These are phyloP conservation scores for Cicer chorassanicum DNA, from an alignment of 306 rosid species.

Conservation along the genomic window DNA sequence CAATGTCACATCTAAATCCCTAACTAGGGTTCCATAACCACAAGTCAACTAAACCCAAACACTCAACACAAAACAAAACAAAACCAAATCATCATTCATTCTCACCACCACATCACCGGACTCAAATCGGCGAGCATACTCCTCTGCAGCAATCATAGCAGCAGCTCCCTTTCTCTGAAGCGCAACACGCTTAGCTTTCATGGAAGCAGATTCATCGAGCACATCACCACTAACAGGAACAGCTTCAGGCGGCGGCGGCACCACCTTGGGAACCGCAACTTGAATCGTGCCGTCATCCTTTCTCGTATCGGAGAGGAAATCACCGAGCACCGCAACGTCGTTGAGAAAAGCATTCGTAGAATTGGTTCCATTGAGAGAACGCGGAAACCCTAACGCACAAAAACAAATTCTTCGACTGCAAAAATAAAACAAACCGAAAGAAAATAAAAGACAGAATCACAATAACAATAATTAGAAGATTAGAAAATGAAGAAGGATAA, in stretches of 20 bases:
- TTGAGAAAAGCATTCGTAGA: conserved; percentile 50
- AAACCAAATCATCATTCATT: conserved; percentile 51
- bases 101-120: conserved; percentile 65
- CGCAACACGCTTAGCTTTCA: conserved; percentile 80
- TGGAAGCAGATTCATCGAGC: conserved; percentile 69
- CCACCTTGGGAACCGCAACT: conserved; percentile 79
- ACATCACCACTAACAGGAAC: conserved; percentile 45
- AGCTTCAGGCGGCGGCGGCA: conserved; percentile 65
- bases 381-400: conserved; percentile 56
- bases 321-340: conserved; percentile 57
- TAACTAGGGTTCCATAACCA: neutral
- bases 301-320: conserved; percentile 57
- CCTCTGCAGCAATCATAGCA: conserved; percentile 96
- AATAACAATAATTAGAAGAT: neutral
- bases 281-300: conserved; percentile 57
- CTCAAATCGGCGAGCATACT: conserved; percentile 83
- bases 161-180: conserved; percentile 92
- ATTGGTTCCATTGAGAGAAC: neutral
- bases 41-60: conserved; percentile 14
- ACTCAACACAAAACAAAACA: conserved; percentile 1
- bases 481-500: neutral
- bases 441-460: neutral
- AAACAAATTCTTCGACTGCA: conserved; percentile 53
- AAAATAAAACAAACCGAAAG: neutral
- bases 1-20: neutral